Evolutionary conservation across 192 early-diverging fungal species (phyloP).

Genomic region (Linnemannia hyalina): DNA sequence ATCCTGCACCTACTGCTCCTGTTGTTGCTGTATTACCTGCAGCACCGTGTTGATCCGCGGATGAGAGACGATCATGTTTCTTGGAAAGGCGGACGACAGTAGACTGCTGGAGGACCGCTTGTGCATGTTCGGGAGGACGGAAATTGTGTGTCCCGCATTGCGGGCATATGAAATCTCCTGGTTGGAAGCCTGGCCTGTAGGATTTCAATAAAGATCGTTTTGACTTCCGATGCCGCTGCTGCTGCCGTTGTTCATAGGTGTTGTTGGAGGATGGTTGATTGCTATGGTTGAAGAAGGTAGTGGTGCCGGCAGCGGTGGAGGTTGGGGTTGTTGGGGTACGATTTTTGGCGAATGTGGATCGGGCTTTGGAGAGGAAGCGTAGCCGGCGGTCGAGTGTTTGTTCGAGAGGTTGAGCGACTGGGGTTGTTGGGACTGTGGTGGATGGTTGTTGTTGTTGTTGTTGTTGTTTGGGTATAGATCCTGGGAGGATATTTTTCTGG

Average conservation of each 20-base stretch:
- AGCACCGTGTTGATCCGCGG: background rate
- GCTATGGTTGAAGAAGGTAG: background rate
- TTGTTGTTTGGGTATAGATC: background rate
- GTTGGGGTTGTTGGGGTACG: background rate
- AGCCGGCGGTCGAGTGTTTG: background rate
- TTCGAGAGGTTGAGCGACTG: background rate
- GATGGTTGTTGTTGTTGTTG: background rate
- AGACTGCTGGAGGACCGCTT: background rate
- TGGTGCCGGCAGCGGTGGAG: background rate
- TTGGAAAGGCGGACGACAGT: background rate
- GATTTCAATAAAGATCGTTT: slow-evolving; percentile 1
- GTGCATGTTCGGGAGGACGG: slow-evolving; percentile 27
- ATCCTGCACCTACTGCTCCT: too few relatives aligned
- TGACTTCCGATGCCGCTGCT: background rate
- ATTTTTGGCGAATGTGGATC: background rate
- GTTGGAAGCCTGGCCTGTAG: slow-evolving; percentile 27
- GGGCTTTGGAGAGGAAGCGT: background rate
- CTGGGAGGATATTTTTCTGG: background rate
- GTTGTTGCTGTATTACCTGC: background rate
- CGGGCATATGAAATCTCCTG: slow-evolving; percentile 49
- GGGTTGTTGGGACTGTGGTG: background rate
- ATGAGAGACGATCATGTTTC: background rate
- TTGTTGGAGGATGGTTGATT: background rate
- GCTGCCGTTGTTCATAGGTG: background rate
- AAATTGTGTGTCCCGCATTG: slow-evolving; percentile 52